A percentile compares a stretch with the other conserved stretches of the same genome.
These are phyloP conservation scores for Hirschfeldia incana DNA, from an alignment of 345 rosid genomes.

Conservation along the genomic window DNA sequence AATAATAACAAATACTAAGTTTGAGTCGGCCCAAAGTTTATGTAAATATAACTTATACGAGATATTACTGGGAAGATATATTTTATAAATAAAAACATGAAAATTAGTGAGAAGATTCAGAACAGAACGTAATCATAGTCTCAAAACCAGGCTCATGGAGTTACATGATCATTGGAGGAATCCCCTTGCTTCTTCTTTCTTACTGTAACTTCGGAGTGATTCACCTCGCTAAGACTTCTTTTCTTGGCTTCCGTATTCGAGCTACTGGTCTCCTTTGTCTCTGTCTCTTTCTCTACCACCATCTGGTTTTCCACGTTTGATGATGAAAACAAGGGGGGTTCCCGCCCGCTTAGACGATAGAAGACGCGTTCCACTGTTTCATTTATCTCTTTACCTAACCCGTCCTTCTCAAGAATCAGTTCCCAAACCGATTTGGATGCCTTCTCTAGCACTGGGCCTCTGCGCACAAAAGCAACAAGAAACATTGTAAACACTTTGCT, in stretches of 20 bases:
- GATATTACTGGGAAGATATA: not conserved
- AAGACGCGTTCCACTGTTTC: constrained; percentile 71
- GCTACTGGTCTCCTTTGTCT: constrained; percentile 36
- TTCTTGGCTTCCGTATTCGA: constrained; percentile 57
- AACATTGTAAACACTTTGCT: not conserved
- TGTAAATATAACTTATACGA: not conserved
- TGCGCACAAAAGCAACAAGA: constrained; percentile 27
- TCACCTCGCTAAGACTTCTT: constrained; percentile 53
- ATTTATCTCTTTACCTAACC: constrained; percentile 69
- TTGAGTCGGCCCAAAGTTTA: not conserved
- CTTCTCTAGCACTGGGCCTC: constrained; percentile 87
- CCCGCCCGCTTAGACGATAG: constrained; percentile 73
- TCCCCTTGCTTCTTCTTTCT: constrained; percentile 34
- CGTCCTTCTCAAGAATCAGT: constrained; percentile 72
- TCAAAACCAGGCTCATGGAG: constrained; percentile 23
- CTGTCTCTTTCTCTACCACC: constrained; percentile 46
- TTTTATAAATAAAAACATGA: not conserved
- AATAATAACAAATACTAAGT: too few species aligned
- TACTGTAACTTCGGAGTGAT: constrained; percentile 46
- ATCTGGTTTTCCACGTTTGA: constrained; percentile 42
- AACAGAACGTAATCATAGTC: constrained; percentile 2
- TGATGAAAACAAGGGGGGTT: constrained; percentile 64
- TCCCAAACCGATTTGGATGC: constrained; percentile 99
- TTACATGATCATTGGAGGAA: constrained; percentile 13
- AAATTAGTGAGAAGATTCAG: not conserved